Base-by-base conservation (phyloP, 116 monocot genomes). In the Papilionanthe hybrid region DNA sequence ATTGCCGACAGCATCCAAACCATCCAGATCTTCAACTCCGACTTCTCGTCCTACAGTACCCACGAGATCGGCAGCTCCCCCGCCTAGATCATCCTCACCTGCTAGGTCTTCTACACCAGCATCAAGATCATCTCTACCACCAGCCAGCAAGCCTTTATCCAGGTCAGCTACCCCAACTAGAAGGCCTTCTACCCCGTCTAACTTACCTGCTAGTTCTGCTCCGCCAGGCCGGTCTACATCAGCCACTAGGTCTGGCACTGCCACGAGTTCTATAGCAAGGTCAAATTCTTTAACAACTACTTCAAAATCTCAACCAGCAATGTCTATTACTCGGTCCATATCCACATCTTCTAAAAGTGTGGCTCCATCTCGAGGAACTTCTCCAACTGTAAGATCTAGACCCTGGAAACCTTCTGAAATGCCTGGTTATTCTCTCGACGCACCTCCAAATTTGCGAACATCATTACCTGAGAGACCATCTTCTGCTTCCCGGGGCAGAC, bases 361-460 rank as follows among this genome's bases (percentile, higher is more conserved):
- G 11, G 74, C 43, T 58, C 80, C 86, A 41, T 68, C 85, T 50
- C 85, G 89, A 15, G 88, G 89, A 37, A 82, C 75, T 41, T 94
- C 93, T 72, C 91, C 93, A 13, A 88, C 88, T 57, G 83, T 91
- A 25, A 91, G 75, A 81, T 84, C 91, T 37, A 89, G 93, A 77
- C 84, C 90, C 60, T 86, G 88, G 88, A 91, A 91, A 30, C 92
- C 94, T 30, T 87, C 84, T 45, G 92, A 92, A 22, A 85, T 92
- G 84, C 92, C 92, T 45, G 90, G 90, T 28, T 94, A 90, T 75
- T 85, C 87, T 1, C 82, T 84, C 42, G 86, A 92, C 72, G 87
- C 87, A 12, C 94, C 94, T 7, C 88, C 92, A 77, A 92, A 94
- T 86, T 72, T 92, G 44, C 86, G 89, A 79, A 93, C 92, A 60